Percentiles rank a stretch among this genome's conserved stretches.
phyloP scores from a whole-genome alignment of 345 rosid genomes.

The Viola odorata region DNA sequence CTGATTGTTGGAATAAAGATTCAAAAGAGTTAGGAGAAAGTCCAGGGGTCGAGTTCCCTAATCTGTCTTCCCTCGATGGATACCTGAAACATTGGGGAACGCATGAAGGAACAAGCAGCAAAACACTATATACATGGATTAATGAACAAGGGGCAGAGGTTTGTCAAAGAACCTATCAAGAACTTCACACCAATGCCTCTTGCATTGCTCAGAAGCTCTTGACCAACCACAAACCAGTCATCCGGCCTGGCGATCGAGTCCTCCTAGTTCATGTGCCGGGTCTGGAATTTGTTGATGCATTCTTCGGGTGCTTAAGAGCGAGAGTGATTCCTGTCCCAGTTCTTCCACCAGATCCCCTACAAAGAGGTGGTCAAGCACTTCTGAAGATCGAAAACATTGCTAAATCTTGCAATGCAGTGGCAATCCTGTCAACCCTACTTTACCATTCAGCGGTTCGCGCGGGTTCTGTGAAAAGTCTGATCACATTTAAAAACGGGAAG shows the following conservation, averaged over 20 bases:
- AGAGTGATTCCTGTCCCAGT: slow-evolving; percentile 62
- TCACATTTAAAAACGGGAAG: slow-evolving; percentile 38
- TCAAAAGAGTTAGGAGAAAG: slow-evolving; percentile 34
- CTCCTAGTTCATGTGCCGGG: slow-evolving; percentile 58
- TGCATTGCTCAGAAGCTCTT: slow-evolving; percentile 46
- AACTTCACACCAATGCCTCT: slow-evolving; percentile 45
- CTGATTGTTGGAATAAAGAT: slow-evolving; percentile 13
- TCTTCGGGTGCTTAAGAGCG: slow-evolving; percentile 66
- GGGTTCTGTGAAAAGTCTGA: slow-evolving; percentile 46
- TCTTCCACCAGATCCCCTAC: slow-evolving; percentile 64
- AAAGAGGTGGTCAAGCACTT: slow-evolving; percentile 72
- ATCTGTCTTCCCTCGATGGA: slow-evolving; percentile 45
- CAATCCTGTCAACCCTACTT: slow-evolving; percentile 47
- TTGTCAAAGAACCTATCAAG: slow-evolving; percentile 40
- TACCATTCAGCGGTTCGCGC: slow-evolving; percentile 60
- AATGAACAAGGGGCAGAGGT: slow-evolving; percentile 42
- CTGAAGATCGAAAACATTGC: slow-evolving; percentile 58
- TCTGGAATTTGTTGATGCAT: slow-evolving; percentile 57
- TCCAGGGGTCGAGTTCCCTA: slow-evolving; percentile 46
- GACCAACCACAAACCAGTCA: slow-evolving; percentile 38
- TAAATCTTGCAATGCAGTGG: slow-evolving; percentile 46
- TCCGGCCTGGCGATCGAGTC: slow-evolving; percentile 58
- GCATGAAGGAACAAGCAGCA: slow-evolving; percentile 26
- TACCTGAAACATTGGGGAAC: slow-evolving; percentile 61
- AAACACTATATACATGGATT: slow-evolving; percentile 52